These are phyloP conservation scores for Aquilaria sinensis DNA, from an alignment of 345 rosid genomes.

Conservation along the genomic window DNA sequence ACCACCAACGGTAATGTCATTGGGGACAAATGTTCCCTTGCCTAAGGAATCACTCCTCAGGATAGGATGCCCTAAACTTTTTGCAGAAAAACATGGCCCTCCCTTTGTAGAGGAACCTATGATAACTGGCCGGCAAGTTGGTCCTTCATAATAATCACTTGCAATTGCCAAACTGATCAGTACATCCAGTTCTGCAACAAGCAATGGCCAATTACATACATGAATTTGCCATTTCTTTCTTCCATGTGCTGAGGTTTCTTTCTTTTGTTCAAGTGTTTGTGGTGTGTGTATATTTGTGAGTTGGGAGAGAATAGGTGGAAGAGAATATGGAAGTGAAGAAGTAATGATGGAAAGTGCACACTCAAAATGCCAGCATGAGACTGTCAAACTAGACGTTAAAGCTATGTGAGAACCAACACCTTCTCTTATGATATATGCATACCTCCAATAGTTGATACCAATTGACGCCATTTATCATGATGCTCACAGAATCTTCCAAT, in stretches of 20 bases:
- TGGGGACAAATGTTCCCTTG: conserved; percentile 85
- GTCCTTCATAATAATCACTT: conserved; percentile 83
- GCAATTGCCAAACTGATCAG: conserved; percentile 83
- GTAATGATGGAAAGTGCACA: too few relatives aligned
- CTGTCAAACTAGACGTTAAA: neutral
- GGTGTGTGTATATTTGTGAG: too few relatives aligned
- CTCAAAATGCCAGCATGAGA: too few relatives aligned
- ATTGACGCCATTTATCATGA: conserved; percentile 73
- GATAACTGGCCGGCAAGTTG: conserved; percentile 64
- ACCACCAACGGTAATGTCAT: conserved; percentile 73
- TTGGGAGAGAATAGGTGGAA: too few relatives aligned
- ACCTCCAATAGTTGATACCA: conserved; percentile 81
- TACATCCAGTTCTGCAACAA: conserved; percentile 82
- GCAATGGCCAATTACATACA: conserved; percentile 18
- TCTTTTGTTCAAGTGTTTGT: too few relatives aligned
- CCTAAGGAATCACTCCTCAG: conserved; percentile 86
- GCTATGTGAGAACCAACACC: too few relatives aligned
- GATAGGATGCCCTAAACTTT: conserved; percentile 82
- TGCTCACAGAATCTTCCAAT: conserved; percentile 66
- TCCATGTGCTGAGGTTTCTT: too few relatives aligned
- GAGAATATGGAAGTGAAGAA: too few relatives aligned
- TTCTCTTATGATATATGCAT: conserved; percentile 4
- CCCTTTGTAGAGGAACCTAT: conserved; percentile 35
- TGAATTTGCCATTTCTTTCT: too few relatives aligned
- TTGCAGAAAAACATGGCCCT: conserved; percentile 62